These are phyloP conservation scores for Trypanosoma cruzi DNA, from an alignment of 208 protist species.

Conservation along the genomic window DNA sequence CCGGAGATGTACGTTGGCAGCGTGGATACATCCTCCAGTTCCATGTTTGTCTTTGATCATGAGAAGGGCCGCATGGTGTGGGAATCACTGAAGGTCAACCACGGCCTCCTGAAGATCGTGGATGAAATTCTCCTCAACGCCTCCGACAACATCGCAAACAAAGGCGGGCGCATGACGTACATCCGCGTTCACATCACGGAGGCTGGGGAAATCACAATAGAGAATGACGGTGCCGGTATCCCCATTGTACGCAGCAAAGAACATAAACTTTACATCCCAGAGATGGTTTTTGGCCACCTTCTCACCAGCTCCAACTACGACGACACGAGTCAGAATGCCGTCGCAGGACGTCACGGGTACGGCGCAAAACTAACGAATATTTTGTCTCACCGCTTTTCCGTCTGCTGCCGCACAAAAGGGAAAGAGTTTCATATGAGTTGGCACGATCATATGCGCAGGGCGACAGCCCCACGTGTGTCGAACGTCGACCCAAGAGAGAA, in stretches of 20 bases:
- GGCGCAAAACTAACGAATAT: slow-evolving; percentile 99
- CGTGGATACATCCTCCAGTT: slow-evolving; percentile 73
- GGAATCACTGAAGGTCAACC: slow-evolving; percentile 93
- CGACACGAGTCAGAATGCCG: slow-evolving; percentile 91
- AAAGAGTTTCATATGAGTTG: slow-evolving; percentile 96
- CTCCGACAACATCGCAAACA: slow-evolving; percentile 96
- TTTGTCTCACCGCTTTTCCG: slow-evolving; percentile 97
- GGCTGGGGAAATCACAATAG: slow-evolving; percentile 89
- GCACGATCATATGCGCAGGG: slow-evolving; percentile 97
- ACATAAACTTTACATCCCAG: slow-evolving; percentile 96
- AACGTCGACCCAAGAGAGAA: slow-evolving; percentile 63
- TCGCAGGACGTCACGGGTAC: slow-evolving; percentile 97
- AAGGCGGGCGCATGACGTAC: slow-evolving; percentile 71
- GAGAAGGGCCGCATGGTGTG: slow-evolving; percentile 84
- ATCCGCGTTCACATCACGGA: slow-evolving; percentile 93
- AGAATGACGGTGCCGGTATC: slow-evolving; percentile 96
- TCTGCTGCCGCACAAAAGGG: slow-evolving; percentile 90
- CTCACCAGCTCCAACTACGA: slow-evolving; percentile 98
- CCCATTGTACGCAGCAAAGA: slow-evolving; percentile 92
- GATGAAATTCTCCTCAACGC: slow-evolving; percentile 99
- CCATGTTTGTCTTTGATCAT: slow-evolving; percentile 92
- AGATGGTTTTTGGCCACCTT: slow-evolving; percentile 98
- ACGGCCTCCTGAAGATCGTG: slow-evolving; percentile 97
- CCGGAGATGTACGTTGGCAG: slow-evolving; percentile 99
- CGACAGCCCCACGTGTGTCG: slow-evolving; percentile 89